Base-by-base conservation (phyloP, 1,284 basidiomycete genomes). In the Ceratobasidium sp. region DNA sequence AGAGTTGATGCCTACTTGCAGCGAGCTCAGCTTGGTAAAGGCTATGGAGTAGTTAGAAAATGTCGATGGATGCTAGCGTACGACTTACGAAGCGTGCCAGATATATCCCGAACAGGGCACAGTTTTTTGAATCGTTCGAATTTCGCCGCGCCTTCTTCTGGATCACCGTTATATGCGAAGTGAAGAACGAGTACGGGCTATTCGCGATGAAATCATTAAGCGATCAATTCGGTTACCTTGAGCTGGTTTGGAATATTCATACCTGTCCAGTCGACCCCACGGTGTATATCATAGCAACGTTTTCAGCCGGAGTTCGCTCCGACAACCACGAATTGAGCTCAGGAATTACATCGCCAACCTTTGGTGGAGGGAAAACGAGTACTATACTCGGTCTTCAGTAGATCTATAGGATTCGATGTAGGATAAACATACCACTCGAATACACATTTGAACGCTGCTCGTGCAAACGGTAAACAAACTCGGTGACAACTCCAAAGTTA, bases 401-500 rank as follows among this genome's bases (percentile, higher is more conserved):
- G 3, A 46, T n/a, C 13, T 15, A 46, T n/a, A 42, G 4, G 9
- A 7, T 44, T 3, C 23, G 17, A 28, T 65, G 26, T 10, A 65
- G 17, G 6, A 3, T 1, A 33, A 1, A 68, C 66, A 12, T 20
- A 54, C 66, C 46, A 52, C 15, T 33, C 5, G 46, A 33, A 52
- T 75, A 75, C 10, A 78, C n/a, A 28, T 78, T 38, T 5, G 48
- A 23, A 33, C 71, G 62, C 40, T 79, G 78, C 17, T 79, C 74
- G 59, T 77, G 77, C 10, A 80, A 28, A 28, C 71, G 65, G 28
- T 80, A 64, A 3, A 61, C 69, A 62, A 81, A 78, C 42, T 79
- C 66, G 13, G 79, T 77, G 7, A 80, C 76, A 52, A 78, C 42
- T 20, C 80, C 80, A 59, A 80, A 81, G 50, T 81, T 80, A n/a